phyloP scores from a whole-genome alignment of 148 eudicot genomes.

The Rhododendron molle region DNA sequence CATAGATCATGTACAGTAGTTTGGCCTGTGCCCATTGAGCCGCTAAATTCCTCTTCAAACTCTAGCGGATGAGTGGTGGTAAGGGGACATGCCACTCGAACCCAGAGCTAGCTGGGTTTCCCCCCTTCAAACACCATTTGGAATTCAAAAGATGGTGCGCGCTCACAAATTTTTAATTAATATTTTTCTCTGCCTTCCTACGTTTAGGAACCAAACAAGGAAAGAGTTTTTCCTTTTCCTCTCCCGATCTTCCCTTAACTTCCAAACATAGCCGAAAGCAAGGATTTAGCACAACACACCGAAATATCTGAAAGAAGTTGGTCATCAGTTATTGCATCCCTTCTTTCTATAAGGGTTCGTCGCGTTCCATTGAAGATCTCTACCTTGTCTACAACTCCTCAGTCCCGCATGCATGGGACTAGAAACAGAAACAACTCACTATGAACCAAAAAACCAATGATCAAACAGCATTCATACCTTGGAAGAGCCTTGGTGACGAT shows the following conservation, averaged over 20 bases:
- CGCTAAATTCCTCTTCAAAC: neutral
- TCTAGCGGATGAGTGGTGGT: neutral
- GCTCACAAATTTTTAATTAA: neutral
- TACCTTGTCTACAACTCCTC: neutral
- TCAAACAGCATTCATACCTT: conserved; percentile 44
- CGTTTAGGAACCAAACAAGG: neutral
- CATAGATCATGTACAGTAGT: neutral
- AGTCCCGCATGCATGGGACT: neutral
- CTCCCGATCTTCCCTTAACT: neutral
- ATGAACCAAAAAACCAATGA: neutral
- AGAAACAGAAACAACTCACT: neutral
- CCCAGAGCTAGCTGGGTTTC: neutral
- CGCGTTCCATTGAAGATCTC: neutral
- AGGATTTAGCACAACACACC: neutral
- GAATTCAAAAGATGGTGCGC: neutral
- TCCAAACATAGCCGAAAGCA: neutral
- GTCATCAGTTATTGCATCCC: neutral
- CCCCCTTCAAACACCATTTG: neutral
- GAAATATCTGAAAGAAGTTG: neutral
- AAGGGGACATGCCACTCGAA: neutral
- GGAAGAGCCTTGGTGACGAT: conserved; percentile 81
- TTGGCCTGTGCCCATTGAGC: neutral
- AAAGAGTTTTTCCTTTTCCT: neutral
- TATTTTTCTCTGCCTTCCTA: neutral
- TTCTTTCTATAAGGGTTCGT: neutral